A percentile compares a stretch with the other conserved stretches of the same genome.
Conservation (phyloP, 1,284 basidiomycete species). For the Meira miltonrushii region DNA sequence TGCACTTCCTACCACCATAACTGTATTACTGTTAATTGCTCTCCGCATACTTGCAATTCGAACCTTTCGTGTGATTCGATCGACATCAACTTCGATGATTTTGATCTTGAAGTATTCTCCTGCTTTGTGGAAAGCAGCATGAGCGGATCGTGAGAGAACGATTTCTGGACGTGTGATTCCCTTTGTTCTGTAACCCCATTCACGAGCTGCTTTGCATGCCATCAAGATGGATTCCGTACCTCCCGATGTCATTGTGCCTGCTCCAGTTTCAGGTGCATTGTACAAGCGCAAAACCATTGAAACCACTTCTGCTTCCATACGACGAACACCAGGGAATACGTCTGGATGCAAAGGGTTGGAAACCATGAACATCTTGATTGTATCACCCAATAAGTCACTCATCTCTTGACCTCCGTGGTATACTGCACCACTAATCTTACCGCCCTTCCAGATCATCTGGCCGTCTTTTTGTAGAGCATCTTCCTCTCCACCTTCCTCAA, state of each 20-base stretch:
- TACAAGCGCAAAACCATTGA: constrained; percentile 79
- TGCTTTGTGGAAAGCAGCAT: constrained; percentile 93
- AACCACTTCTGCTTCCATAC: constrained; percentile 97
- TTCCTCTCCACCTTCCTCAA: constrained; percentile 6
- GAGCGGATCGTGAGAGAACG: constrained; percentile 78
- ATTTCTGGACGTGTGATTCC: constrained; percentile 89
- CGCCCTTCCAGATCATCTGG: constrained; percentile 41
- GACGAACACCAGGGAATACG: constrained; percentile 85
- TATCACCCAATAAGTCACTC: constrained; percentile 33
- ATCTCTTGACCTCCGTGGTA: constrained; percentile 52
- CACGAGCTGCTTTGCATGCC: constrained; percentile 87
- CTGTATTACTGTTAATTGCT: constrained; percentile 49
- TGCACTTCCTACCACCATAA: constrained; percentile 77
- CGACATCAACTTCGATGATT: constrained; percentile 80
- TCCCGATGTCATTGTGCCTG: constrained; percentile 83
- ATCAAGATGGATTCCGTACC: constrained; percentile 94
- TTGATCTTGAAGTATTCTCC: constrained; percentile 87
- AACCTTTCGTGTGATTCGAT: constrained; percentile 73
- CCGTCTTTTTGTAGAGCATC: constrained; percentile 32
- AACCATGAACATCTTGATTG: constrained; percentile 45
- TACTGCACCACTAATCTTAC: constrained; percentile 50
- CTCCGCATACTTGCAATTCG: constrained; percentile 71
- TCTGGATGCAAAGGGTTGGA: constrained; percentile 91
- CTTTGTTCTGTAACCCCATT: constrained; percentile 80
- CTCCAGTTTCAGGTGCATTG: constrained; percentile 70